Conservation (phyloP, 2,329 filamentous ascomycete genomes). For the Aspergillus fijiensis region DNA sequence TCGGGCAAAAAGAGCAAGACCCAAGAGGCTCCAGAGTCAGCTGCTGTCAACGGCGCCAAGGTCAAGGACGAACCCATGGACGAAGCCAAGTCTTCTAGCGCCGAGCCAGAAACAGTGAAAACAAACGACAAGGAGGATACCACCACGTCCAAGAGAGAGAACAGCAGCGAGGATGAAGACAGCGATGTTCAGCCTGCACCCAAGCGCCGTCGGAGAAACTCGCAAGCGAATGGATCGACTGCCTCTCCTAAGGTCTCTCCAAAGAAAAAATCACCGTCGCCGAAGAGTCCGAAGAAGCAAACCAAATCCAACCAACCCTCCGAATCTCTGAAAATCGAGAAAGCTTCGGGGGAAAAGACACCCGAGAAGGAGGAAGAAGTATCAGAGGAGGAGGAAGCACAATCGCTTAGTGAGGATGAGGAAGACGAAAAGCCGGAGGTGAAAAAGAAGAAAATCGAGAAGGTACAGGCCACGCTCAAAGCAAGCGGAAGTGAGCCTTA, state of each 20-base stretch:
- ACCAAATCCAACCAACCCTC: constrained; percentile 23
- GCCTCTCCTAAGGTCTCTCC: constrained; percentile 20
- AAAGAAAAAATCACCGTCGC: constrained; percentile 23
- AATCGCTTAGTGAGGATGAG: constrained; percentile 53
- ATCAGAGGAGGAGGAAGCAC: constrained; percentile 34
- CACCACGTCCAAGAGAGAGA: constrained; percentile 22
- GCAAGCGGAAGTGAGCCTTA: constrained; percentile 74
- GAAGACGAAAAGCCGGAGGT: constrained; percentile 67
- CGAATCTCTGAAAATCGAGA: constrained; percentile 29
- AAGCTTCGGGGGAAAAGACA: constrained; percentile 50
- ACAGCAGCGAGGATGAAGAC: constrained; percentile 36
- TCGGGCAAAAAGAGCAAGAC: constrained; percentile 54
- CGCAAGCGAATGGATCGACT: constrained; percentile 38
- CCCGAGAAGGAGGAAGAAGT: constrained; percentile 23
- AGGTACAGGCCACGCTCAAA: constrained; percentile 74
- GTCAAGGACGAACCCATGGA: constrained; percentile 14
- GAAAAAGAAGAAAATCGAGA: constrained; percentile 73
- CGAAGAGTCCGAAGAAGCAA: constrained; percentile 21
- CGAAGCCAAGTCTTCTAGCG: constrained; percentile 14
- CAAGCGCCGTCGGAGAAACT: constrained; percentile 51
- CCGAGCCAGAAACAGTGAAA: constrained; percentile 8
- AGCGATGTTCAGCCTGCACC: constrained; percentile 55
- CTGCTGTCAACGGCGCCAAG: background rate
- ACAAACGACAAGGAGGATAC: constrained; percentile 5
- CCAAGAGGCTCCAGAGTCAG: constrained; percentile 28